A percentile compares a stretch with the other conserved stretches of the same genome.
Evolutionary conservation across 2,329 filamentous ascomycete species (phyloP).

Genomic region (Diaporthe citri): DNA sequence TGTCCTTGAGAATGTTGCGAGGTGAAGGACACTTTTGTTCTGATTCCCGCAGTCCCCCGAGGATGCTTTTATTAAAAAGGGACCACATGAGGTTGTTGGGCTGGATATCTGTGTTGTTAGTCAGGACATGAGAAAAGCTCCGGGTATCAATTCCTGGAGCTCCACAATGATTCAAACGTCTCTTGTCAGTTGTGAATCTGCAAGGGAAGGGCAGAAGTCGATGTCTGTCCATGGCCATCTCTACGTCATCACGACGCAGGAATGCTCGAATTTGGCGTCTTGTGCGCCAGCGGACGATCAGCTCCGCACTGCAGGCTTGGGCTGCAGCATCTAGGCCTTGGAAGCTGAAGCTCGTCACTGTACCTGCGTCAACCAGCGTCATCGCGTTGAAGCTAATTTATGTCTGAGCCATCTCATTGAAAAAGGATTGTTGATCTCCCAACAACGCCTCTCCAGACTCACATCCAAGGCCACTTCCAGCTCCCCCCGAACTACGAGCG

Average conservation of each 20-base stretch:
- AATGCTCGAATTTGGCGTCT: background rate
- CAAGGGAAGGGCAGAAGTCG: background rate
- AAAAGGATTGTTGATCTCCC: background rate
- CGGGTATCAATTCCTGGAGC: too few species aligned
- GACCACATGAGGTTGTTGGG: too few species aligned
- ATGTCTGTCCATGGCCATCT: background rate
- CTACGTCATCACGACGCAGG: slow-evolving; percentile 26
- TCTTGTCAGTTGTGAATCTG: background rate
- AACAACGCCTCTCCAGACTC: background rate
- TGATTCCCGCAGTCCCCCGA: too few species aligned
- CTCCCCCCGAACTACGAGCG: background rate
- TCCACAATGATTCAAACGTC: background rate
- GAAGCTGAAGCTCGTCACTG: background rate
- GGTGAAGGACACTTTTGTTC: too few species aligned
- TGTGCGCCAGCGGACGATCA: background rate
- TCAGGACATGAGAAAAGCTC: too few species aligned
- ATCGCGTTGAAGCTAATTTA: background rate
- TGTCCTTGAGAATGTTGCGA: too few species aligned
- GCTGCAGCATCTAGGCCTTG: background rate
- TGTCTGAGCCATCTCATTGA: background rate
- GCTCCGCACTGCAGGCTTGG: background rate
- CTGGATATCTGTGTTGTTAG: too few species aligned
- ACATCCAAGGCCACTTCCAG: background rate
- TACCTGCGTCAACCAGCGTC: slow-evolving; percentile 24
- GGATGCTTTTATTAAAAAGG: too few species aligned